Base-by-base conservation (phyloP, 2,329 filamentous ascomycete genomes). In the Colletotrichum gloeosporioides region DNA sequence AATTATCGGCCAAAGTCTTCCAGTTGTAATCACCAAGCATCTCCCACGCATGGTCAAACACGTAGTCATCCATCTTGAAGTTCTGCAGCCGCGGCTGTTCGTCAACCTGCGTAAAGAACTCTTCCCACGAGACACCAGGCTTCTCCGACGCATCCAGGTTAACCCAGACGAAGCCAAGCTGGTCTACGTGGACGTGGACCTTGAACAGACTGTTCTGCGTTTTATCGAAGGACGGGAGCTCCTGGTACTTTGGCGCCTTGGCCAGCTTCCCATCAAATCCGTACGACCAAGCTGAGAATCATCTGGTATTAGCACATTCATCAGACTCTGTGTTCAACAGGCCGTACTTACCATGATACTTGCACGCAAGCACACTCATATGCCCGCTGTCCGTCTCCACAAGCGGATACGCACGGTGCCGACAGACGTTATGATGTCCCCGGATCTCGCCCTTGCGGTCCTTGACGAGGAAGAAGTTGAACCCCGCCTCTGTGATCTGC, bases 241-340 rank as follows among this genome's bases (percentile, higher is more conserved):
- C 55, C 9, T 59, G 55, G 3, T 59, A 59, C 9, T 59, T 59
- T 0, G 55, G 55, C 4, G 55, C 55, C 55, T 59, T 59, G 55
- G 55, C 55, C 55, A 59, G 7, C 55, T 59, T 59, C 0, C 55
- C 55, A 2, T 59, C 55, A 8, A 59, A 59, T 0, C 55, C 55
- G 2, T 59, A 59, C 1, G 55, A 59, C 55, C 55, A 59, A 18
- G 55, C 55, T 59, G 6, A 3, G 22, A 4, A 16, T 3, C 22
- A 0, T 0, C 2, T 18, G 4, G 8, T 18, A 22, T 27, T 4
- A 59, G 27, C 25, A 18, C 9, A 27, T 0, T 0, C 0, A 9
- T 16, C 15, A 27, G 55, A 29, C 55, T 2, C n/a, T 0, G 22
- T 15, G 13, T 15, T 22, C 2, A 18, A 32, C 2, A 34, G 12